Evolutionary conservation across 495 filamentous ascomycete species (phyloP), one percentile per base, ranked within the genome.

Genomic region (Neurospora sp.): DNA sequence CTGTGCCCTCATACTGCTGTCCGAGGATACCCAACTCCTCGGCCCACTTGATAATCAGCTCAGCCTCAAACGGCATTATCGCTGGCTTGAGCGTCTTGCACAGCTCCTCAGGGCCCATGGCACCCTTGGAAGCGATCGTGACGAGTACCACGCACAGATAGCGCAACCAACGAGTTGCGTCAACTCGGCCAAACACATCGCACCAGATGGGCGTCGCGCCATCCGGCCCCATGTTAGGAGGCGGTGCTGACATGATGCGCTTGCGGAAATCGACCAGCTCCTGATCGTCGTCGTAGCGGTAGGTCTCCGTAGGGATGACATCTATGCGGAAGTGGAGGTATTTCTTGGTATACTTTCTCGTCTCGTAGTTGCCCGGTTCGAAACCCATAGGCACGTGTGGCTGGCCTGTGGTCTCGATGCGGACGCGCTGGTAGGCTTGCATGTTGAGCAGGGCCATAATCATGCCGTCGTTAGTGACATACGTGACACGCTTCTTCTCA

Each of bases 381-480:
- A 94, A 88, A 37, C 94, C 94, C 81, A 90, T 93, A 72, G 89
- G 89, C 72, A 92, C 88, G 69, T 88, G 82, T 0, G 91, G 91
- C 4, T 89, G 84, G 71, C 91, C 85, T 4, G 84, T 79, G 0
- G 89, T 85, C 5, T 84, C 77, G 10, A 92, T 71, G n/a, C 78
- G 83, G 41, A 96, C 79, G 20, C 86, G 84, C 0, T 88, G 86
- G 37, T 85, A 72, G 0, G 90, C 89, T 42, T 90, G 82, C 35
- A 97, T 85, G 77, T 94, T 92, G 31, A 90, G 84, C 62, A 93
- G 73, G 7, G 88, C 91, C 77, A 96, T 85, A 46, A 92, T 88
- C 41, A 90, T 86, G 23, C 92, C 92, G 76, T 96, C 90, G 41
- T 85, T 81, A 9, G 87, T 84, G 71, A 83, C 76, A 72, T 85